Conservation (phyloP, 177 flowering plant genomes). For the Tripterygium wilfordii region DNA sequence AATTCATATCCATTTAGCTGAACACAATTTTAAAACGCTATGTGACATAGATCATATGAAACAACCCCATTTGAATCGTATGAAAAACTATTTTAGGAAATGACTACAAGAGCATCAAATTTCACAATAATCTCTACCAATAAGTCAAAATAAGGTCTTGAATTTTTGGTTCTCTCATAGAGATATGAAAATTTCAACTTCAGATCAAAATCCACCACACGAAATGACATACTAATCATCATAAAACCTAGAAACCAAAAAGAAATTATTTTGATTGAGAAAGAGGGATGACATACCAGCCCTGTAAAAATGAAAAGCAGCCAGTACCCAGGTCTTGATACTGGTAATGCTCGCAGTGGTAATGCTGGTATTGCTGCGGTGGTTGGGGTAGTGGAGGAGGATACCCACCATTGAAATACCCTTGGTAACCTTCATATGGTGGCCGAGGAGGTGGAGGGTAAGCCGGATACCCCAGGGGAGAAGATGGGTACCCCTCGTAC, state of each 20-base stretch:
- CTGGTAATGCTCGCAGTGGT: conserved; percentile 18
- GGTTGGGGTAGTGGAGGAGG: conserved; percentile 23
- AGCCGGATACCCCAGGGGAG: conserved; percentile 26
- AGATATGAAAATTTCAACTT: no score
- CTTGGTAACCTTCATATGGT: conserved; percentile 34
- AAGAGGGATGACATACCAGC: conserved; percentile 25
- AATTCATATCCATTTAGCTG: no score
- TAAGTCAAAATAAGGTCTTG: no score
- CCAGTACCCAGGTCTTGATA: conserved; percentile 15
- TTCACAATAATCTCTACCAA: no score
- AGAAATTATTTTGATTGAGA: neutral
- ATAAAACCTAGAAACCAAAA: neutral
- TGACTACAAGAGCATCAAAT: no score
- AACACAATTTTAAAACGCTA: no score
- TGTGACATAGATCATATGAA: no score
- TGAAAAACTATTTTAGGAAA: no score
- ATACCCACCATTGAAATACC: conserved; percentile 24
- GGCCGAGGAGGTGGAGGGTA: conserved; percentile 22
- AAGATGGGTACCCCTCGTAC: conserved; percentile 25
- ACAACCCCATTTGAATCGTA: no score
- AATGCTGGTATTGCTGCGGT: conserved; percentile 14
- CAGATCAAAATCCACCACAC: no score
- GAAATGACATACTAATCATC: no score
- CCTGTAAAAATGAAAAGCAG: conserved; percentile 28
- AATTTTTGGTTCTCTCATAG: no score